A percentile compares a stretch with the other conserved stretches of the same genome.
Conservation (phyloP, 2,329 filamentous ascomycete species). For the Endothia cerciana region DNA sequence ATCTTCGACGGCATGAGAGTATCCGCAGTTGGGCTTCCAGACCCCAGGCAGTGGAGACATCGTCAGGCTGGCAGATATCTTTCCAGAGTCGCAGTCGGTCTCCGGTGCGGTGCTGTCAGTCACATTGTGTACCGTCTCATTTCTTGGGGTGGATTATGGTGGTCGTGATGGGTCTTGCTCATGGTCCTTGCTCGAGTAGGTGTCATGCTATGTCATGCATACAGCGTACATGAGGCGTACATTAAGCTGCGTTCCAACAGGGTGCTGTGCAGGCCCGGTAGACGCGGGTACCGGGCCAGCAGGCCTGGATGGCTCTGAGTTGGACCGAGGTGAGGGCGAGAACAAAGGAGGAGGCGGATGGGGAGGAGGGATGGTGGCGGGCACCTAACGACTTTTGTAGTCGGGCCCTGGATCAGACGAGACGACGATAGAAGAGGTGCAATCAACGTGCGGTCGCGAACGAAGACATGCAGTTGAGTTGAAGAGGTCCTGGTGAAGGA, state of each 20-base stretch:
- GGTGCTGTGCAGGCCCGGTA: not conserved
- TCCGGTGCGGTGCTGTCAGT: constrained; percentile 4
- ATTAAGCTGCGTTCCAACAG: constrained; percentile 1
- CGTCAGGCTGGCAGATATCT: constrained; percentile 17
- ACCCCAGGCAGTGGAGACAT: constrained; percentile 24
- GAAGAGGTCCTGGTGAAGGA: not conserved
- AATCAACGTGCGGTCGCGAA: not conserved
- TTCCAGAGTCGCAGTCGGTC: constrained; percentile 16
- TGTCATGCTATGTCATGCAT: not conserved
- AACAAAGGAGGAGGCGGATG: not conserved
- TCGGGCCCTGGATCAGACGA: not conserved
- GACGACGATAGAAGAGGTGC: not conserved
- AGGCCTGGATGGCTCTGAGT: not conserved
- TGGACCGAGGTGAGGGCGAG: constrained; percentile 6
- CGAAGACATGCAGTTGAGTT: not conserved
- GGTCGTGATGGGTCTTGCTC: not conserved
- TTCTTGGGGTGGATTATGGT: constrained; percentile 4
- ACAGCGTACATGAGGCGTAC: not conserved
- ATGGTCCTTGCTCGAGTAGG: not conserved
- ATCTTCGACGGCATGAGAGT: constrained; percentile 17
- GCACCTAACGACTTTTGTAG: not conserved
- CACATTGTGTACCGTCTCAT: constrained; percentile 15
- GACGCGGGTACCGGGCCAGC: not conserved
- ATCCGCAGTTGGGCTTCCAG: constrained; percentile 30
- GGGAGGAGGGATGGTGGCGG: not conserved